These are phyloP conservation scores for Hippophae rhamnoides DNA, from an alignment of 306 rosid species.

Conservation along the genomic window DNA sequence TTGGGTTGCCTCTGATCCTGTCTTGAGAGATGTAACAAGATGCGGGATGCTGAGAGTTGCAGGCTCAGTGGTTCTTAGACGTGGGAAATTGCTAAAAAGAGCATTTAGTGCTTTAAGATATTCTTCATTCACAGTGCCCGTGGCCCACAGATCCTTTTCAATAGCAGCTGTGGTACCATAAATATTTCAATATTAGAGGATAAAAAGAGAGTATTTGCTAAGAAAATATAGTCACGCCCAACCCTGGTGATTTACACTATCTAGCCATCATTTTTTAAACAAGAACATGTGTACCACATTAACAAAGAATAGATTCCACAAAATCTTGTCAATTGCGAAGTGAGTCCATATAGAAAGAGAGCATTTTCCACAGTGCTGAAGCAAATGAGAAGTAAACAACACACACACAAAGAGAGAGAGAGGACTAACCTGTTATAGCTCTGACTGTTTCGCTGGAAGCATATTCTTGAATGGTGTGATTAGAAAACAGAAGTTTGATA, in stretches of 20 bases:
- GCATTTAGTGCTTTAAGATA: conserved; percentile 87
- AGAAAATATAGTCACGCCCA: no score
- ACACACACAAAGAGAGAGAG: conserved; percentile 12
- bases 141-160: conserved; percentile 93
- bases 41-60: conserved; percentile 98
- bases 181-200: background rate
- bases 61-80: conserved; percentile 96
- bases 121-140: conserved; percentile 91
- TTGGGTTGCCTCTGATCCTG: conserved; percentile 94
- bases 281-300: no score
- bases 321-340: no score
- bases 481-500: conserved; percentile 89
- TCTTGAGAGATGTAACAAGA: conserved; percentile 83
- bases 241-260: no score
- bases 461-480: conserved; percentile 94
- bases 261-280: no score
- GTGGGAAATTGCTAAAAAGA: conserved; percentile 93
- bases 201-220: no score
- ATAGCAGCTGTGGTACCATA: conserved; percentile 64
- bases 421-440: conserved; percentile 76
- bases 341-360: no score
- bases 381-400: no score
- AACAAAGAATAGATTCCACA: no score
- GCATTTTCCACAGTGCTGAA: no score
- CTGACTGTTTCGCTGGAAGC: conserved; percentile 99